Base-by-base conservation (phyloP, 495 filamentous ascomycete species). In the Xanthoparmelia taractica region DNA sequence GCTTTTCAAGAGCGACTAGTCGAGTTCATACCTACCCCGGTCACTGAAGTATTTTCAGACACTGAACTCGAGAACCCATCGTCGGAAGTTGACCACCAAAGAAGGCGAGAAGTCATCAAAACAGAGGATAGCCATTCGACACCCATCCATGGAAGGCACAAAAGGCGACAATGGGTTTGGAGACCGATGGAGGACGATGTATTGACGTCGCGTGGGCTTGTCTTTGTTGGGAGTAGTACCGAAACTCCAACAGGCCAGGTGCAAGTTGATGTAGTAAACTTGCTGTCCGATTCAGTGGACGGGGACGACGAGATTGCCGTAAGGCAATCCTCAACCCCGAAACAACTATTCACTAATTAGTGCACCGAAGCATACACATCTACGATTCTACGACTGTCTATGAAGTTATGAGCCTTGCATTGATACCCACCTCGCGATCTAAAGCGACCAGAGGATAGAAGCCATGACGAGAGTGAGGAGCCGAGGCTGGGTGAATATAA, bases 161-260 rank as follows among this genome's bases (percentile, higher is more conserved):
- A 66, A 50, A 57, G 60, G n/a, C 52, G 69, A 55, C 66, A 68
- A 11, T 70, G 68, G 69, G 55, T 71, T 27, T 71, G 65, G 68
- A 61, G 66, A 45, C 68, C 67, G 20, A 31, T 67, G 54, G 67
- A 68, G n/a, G 66, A 69, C 34, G 68, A 71, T 60, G 57, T 64
- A 17, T 50, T 48, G 63, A 45, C 37, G 34, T 47, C 40, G 23
- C 40, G 48, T 43, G 17, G 40, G 25, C 33, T 25, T 33, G 29
- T 23, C 36, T 31, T 23, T 0, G 33, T 15, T 2, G 23, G 31
- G n/a, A 41, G 25, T 62, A 25, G 11, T 23, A 6, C 18, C 34
- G 12, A 10, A 25, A 15, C 38, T n/a, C 57, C 38, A 33, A 12
- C 38, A 31, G 38, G 23, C 38, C 31, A n/a, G 13, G 4, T 27